Conservation (phyloP, 2,329 filamentous ascomycete genomes). For the Aspergillus clavatus region DNA sequence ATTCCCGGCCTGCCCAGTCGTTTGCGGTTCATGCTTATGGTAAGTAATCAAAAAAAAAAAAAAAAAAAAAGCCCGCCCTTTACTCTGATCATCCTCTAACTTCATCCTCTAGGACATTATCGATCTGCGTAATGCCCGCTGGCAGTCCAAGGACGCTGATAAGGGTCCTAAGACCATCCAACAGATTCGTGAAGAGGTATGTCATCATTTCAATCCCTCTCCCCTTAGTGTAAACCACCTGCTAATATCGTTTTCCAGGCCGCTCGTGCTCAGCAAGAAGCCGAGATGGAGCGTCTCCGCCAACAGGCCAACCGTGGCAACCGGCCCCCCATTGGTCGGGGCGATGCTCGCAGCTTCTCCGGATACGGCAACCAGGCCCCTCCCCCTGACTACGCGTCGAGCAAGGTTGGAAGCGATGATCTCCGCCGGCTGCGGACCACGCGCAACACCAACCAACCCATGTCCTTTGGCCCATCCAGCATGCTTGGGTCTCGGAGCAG, state of each 20-base stretch:
- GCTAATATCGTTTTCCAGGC: no score
- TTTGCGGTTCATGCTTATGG: slow-evolving; percentile 91
- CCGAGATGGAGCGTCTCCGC: slow-evolving; percentile 60
- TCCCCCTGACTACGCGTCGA: slow-evolving; percentile 65
- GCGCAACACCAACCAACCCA: slow-evolving; percentile 60
- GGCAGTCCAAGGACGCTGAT: slow-evolving; percentile 81
- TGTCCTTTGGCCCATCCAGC: slow-evolving; percentile 72
- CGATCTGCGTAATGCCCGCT: slow-evolving; percentile 72
- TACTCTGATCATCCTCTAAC: no score
- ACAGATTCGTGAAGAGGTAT: slow-evolving; percentile 77
- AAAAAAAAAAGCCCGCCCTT: no score
- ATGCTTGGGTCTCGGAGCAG: slow-evolving; percentile 87
- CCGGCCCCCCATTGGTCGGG: slow-evolving; percentile 70
- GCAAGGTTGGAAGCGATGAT: slow-evolving; percentile 87
- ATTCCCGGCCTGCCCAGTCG: slow-evolving; percentile 78
- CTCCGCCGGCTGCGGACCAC: slow-evolving; percentile 68
- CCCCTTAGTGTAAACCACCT: no score
- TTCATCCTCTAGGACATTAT: slow-evolving; percentile 60
- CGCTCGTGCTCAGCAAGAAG: slow-evolving; percentile 72
- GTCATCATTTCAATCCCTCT: slow-evolving; percentile 24
- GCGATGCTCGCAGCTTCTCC: slow-evolving; percentile 81
- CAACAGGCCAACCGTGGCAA: slow-evolving; percentile 54
- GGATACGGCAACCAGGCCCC: slow-evolving; percentile 63
- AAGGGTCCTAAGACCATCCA: slow-evolving; percentile 97
- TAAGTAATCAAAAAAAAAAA: no score